Conservation (phyloP, 129 eudicot genomes). For the Flaveria brownii region DNA sequence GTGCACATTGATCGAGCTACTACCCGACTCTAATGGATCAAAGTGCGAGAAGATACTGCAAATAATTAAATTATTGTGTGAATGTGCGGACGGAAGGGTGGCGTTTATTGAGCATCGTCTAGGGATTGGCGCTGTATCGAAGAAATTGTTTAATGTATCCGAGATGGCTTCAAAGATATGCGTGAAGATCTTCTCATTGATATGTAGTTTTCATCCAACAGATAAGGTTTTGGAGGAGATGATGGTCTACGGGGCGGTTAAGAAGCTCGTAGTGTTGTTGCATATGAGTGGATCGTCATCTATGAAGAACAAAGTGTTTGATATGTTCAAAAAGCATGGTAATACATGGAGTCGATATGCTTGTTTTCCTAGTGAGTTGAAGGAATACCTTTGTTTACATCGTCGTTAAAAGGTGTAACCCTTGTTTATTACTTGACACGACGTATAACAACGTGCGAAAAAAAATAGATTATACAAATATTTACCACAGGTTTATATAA, state of each 20-base stretch:
- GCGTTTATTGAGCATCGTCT: conserved; percentile 70
- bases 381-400: conserved; percentile 46
- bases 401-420: conserved; percentile 1
- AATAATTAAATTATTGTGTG: conserved; percentile 57
- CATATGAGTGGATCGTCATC: conserved; percentile 56
- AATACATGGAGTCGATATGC: conserved; percentile 63
- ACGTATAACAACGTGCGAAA: background rate
- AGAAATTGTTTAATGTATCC: conserved; percentile 60
- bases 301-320: conserved; percentile 55
- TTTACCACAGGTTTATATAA: background rate
- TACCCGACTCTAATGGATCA: conserved; percentile 70
- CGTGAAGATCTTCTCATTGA: conserved; percentile 62
- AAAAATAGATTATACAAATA: conserved; percentile 10
- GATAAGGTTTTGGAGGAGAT: conserved; percentile 80
- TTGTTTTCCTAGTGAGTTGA: conserved; percentile 65
- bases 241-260: conserved; percentile 60
- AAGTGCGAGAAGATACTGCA: conserved; percentile 58
- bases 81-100: conserved; percentile 75
- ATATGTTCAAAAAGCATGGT: conserved; percentile 64
- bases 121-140: conserved; percentile 53
- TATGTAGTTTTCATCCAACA: conserved; percentile 57
- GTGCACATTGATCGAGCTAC: conserved; percentile 69
- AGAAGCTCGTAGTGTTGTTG: conserved; percentile 65
- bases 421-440: conserved; percentile 25
- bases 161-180: conserved; percentile 47